Conservation (phyloP, 2,329 filamentous ascomycete species). For the Alternaria conjuncta region DNA sequence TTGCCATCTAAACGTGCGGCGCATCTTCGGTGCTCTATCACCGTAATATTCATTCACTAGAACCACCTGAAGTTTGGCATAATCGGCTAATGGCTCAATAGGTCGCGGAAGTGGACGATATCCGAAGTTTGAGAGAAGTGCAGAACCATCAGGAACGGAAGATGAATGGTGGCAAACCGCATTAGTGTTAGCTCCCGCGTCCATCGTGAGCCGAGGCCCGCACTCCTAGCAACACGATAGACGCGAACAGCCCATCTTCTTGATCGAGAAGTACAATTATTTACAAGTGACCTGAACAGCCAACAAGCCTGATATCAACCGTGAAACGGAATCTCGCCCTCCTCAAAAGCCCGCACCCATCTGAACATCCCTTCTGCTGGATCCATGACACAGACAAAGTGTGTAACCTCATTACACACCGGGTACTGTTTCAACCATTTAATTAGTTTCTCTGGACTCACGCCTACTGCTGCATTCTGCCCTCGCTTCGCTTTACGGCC, state of each 20-base stretch:
- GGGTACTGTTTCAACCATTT: constrained; percentile 61
- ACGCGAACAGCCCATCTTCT: not conserved
- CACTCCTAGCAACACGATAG: not conserved
- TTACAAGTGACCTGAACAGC: not conserved
- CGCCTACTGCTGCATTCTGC: constrained; percentile 16
- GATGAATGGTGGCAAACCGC: constrained; percentile 8
- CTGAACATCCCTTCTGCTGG: constrained; percentile 55
- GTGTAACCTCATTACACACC: constrained; percentile 63
- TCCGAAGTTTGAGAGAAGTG: not conserved
- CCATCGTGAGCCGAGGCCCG: not conserved
- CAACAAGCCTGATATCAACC: not conserved
- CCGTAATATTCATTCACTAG: not conserved
- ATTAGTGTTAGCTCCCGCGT: constrained; percentile 7
- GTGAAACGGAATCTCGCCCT: constrained; percentile 7
- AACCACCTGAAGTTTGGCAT: not conserved
- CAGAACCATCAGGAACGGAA: not conserved
- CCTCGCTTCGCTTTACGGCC: constrained; percentile 9
- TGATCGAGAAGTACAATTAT: not conserved
- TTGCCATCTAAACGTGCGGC: constrained; percentile 13
- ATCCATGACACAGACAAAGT: constrained; percentile 66
- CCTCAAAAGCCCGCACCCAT: constrained; percentile 48
- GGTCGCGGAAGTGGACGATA: not conserved
- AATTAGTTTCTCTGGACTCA: constrained; percentile 48
- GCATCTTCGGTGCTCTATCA: constrained; percentile 12
- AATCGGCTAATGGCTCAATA: not conserved